Evolutionary conservation across 192 early-diverging fungal genomes (phyloP).

Genomic region (Neocallimastix lanati): DNA sequence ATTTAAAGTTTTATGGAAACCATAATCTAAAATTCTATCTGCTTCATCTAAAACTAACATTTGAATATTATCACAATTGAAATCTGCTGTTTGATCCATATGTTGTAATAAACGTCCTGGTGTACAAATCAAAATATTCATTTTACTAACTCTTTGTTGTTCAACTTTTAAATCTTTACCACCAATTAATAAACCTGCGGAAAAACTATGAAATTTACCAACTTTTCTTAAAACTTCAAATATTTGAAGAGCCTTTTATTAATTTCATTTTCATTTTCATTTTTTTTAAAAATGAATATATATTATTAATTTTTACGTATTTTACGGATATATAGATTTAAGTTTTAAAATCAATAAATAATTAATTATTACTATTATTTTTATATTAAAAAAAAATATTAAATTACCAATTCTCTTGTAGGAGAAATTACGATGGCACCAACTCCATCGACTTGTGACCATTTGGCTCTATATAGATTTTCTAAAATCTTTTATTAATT

Average conservation of each 20-base stretch:
- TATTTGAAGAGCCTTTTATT: constrained; percentile 57
- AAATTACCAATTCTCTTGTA: constrained; percentile 46
- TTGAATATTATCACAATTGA: constrained; percentile 63
- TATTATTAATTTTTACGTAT: neutral
- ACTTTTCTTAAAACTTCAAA: constrained; percentile 69
- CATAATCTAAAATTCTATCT: constrained; percentile 69
- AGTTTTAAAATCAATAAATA: too few species aligned
- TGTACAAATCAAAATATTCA: constrained; percentile 71
- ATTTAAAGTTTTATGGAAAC: constrained; percentile 65
- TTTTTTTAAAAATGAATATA: too few species aligned
- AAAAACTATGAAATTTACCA: constrained; percentile 52
- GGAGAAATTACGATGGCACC: constrained; percentile 69
- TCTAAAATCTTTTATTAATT: constrained; percentile 48
- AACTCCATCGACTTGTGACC: constrained; percentile 63
- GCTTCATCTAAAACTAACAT: constrained; percentile 69
- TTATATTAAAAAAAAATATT: too few species aligned
- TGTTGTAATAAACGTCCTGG: constrained; percentile 72
- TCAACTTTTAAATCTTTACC: constrained; percentile 75
- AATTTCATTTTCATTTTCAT: neutral
- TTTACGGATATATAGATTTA: too few species aligned
- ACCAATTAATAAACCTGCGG: constrained; percentile 89
- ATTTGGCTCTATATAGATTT: constrained; percentile 57
- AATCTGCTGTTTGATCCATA: constrained; percentile 82
- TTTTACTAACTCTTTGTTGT: constrained; percentile 44
- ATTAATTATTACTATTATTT: too few species aligned